Evolutionary conservation across 768 basidiomycete species (phyloP).

Genomic region (Calocera cornea): DNA sequence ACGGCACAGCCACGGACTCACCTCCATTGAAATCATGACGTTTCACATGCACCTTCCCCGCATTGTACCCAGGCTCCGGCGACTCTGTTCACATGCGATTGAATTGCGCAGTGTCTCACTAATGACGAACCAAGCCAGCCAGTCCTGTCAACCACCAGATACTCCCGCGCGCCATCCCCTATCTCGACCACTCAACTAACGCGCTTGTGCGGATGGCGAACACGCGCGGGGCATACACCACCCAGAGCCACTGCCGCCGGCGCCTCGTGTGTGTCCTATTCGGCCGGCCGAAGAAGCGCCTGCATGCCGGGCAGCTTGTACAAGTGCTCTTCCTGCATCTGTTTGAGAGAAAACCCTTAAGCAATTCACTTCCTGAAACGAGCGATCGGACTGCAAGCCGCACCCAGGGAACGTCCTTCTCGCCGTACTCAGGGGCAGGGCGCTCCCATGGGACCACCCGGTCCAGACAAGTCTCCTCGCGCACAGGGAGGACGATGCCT

Average conservation of each 20-base stretch:
- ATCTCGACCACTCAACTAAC: not conserved
- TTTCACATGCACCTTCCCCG: slow-evolving; percentile 3
- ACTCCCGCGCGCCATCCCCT: not conserved
- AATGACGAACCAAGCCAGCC: not conserved
- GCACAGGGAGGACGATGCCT: not conserved
- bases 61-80: not conserved
- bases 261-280: not conserved
- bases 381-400: not conserved
- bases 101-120: not conserved
- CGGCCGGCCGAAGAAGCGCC: not conserved
- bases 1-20: not conserved
- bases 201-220: not conserved
- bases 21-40: not conserved
- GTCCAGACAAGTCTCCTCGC: not conserved
- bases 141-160: not conserved
- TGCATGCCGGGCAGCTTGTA: not conserved
- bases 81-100: not conserved
- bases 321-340: slow-evolving; percentile 1
- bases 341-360: not conserved
- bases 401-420: not conserved
- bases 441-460: not conserved
- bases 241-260: not conserved
- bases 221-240: not conserved
- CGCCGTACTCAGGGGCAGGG: not conserved
- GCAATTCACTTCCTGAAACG: not conserved